Conservation (phyloP, 257 asterid genomes). For the Echium plantagineum region DNA sequence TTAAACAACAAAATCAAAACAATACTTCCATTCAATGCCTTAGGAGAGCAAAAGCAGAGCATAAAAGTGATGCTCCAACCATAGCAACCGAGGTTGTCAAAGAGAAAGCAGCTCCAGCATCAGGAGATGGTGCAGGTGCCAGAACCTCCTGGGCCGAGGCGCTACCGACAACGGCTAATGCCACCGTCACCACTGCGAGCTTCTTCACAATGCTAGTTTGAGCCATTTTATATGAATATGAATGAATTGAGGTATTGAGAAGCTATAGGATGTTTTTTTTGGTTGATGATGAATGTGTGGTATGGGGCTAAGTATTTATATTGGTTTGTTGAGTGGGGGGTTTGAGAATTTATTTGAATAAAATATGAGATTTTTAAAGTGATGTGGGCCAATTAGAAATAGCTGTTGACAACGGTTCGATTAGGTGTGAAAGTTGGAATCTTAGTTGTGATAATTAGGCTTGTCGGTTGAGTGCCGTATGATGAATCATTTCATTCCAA, state of each 20-base stretch:
- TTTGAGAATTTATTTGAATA: too few species aligned
- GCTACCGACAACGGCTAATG: not conserved
- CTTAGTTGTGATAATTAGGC: not conserved
- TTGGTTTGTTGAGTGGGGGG: not conserved
- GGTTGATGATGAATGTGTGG: not conserved
- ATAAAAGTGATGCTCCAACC: conserved; percentile 13
- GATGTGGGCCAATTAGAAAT: too few species aligned
- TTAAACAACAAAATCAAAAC: not conserved
- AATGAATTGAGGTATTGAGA: too few species aligned
- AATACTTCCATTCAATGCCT: conserved; percentile 15
- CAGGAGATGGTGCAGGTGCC: conserved; percentile 25
- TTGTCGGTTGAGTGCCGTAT: not conserved
- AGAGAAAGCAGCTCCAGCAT: conserved; percentile 21
- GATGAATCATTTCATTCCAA: not conserved
- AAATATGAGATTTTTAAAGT: too few species aligned
- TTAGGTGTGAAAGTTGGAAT: not conserved
- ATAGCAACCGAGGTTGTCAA: conserved; percentile 18
- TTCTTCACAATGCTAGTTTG: conserved; percentile 14
- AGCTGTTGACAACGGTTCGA: conserved; percentile 9
- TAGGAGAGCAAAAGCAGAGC: conserved; percentile 16
- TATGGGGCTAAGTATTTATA: not conserved
- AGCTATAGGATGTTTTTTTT: not conserved
- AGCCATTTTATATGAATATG: conserved; percentile 11
- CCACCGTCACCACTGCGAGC: conserved; percentile 2
- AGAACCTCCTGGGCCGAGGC: conserved; percentile 13